Conservation (phyloP, 371 early-diverging fungal genomes). For the Mortierella sp. region DNA sequence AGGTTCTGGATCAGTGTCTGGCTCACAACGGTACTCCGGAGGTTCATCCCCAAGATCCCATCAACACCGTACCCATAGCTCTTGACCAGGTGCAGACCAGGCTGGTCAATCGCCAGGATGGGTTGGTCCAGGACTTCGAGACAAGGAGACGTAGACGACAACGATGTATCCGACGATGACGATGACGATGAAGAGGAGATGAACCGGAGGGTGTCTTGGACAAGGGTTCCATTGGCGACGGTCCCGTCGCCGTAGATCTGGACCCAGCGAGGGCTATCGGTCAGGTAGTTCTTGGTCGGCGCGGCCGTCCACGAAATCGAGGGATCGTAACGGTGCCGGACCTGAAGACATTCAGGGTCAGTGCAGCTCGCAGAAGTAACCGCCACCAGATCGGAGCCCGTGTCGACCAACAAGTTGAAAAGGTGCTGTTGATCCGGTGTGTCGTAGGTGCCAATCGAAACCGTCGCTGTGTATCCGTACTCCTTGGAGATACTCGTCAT, state of each 20-base stretch:
- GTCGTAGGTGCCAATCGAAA: constrained; percentile 36
- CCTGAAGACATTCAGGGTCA: constrained; percentile 23
- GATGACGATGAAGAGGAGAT: not conserved
- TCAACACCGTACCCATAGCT: constrained; percentile 38
- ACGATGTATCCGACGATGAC: not conserved
- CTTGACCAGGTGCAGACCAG: constrained; percentile 32
- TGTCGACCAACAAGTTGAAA: constrained; percentile 43
- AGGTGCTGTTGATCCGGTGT: not conserved
- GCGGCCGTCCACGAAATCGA: constrained; percentile 16
- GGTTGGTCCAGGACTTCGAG: constrained; percentile 22
- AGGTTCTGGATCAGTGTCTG: constrained; percentile 43
- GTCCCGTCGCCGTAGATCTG: constrained; percentile 46
- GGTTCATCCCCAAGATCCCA: constrained; percentile 46
- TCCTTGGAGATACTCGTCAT: constrained; percentile 35
- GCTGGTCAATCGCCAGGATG: constrained; percentile 37
- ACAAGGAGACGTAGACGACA: not conserved
- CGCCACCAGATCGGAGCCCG: constrained; percentile 44
- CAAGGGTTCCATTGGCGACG: constrained; percentile 34
- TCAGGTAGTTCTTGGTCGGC: constrained; percentile 10
- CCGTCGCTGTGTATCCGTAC: constrained; percentile 36
- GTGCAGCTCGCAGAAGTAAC: constrained; percentile 27
- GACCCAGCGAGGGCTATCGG: constrained; percentile 15
- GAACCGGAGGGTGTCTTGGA: constrained; percentile 42
- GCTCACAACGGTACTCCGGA: constrained; percentile 15
- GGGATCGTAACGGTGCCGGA: constrained; percentile 31